These are phyloP conservation scores for Sphaerulina vaccinii DNA, from an alignment of 2,329 filamentous ascomycete species.

Conservation along the genomic window DNA sequence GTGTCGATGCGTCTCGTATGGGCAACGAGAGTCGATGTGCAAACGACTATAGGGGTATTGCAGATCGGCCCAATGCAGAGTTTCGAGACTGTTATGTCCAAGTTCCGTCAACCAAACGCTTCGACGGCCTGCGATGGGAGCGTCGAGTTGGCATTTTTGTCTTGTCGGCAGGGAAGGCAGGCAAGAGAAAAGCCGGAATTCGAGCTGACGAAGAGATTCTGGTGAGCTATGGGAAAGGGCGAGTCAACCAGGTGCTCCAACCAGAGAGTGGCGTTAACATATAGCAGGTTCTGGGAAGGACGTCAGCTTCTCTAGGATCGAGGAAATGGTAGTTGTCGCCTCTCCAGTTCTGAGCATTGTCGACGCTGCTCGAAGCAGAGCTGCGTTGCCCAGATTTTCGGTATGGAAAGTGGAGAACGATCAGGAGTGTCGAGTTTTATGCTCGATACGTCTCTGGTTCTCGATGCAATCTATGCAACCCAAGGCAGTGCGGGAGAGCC, in stretches of 20 bases:
- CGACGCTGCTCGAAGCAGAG: too few species aligned
- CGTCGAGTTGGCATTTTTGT: conserved; percentile 53
- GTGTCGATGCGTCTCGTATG: conserved; percentile 49
- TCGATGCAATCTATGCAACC: too few species aligned
- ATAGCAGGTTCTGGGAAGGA: not conserved
- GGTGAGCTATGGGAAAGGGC: conserved; percentile 47
- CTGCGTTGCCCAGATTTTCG: too few species aligned
- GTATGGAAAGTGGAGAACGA: too few species aligned
- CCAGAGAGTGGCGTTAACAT: not conserved
- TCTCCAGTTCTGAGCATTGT: too few species aligned
- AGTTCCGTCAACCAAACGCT: conserved; percentile 40
- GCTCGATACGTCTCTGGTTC: too few species aligned
- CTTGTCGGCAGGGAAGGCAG: conserved; percentile 49
- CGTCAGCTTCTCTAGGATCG: not conserved
- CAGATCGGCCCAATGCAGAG: conserved; percentile 41
- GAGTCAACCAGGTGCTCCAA: not conserved
- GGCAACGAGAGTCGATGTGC: conserved; percentile 55
- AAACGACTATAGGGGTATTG: conserved; percentile 55
- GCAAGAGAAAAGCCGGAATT: conserved; percentile 49
- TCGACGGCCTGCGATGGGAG: conserved; percentile 43
- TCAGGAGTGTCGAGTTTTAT: too few species aligned
- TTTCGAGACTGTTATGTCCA: conserved; percentile 40
- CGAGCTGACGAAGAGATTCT: conserved; percentile 51
- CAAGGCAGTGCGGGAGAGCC: too few species aligned
- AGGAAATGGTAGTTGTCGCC: too few species aligned